Evolutionary conservation across 2,329 filamentous ascomycete species (phyloP), one percentile per base, ranked within the genome.

Genomic region (Ceratocystis eucalypticola): DNA sequence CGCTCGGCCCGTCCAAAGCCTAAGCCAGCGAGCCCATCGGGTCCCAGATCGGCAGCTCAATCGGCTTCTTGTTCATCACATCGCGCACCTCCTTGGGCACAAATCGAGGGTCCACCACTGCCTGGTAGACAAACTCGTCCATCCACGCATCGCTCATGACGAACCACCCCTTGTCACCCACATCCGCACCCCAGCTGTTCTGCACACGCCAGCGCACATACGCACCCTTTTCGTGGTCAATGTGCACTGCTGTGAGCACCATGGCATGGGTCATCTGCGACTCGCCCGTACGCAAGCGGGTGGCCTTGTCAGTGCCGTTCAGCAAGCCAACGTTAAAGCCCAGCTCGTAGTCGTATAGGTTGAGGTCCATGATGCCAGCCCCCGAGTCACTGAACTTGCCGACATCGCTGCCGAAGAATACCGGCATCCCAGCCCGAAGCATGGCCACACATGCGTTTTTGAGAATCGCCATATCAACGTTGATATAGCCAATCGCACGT

Each of bases 351-450:
- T 94, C 87, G 71, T 87, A 84, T 3, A 96, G 78, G 1, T 82
- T 80, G 0, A 87, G 81, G 74, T 96, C 91, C 88, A 96, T 91
- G 73, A 96, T 84, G 17, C 91, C 91, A 1, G 81, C 80, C 1
- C 71, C 71, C 0, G 77, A 78, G 73, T 92, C 86, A 66, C 84
- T 88, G 75, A 88, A 92, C 74, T 96, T 89, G 69, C 90, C 91
- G 0, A 96, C 91, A 71, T 96, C 91, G 63, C 84, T 88, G 66
- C 91, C 91, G 73, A 96, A 96, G 80, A 96, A 96, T 63, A 96
- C 83, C 8, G 91, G 91, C 4, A 89, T 77, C 1, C 89, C 90
- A 10, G 86, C 85, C 72, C 84, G 83, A 62, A 96, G 82, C 89
- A 91, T 94, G 37, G 82, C 79, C 62, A 95, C 84, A 71, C 87